Evolutionary conservation across 2,329 filamentous ascomycete species (phyloP).

Genomic region (Stylonectria norvegica): DNA sequence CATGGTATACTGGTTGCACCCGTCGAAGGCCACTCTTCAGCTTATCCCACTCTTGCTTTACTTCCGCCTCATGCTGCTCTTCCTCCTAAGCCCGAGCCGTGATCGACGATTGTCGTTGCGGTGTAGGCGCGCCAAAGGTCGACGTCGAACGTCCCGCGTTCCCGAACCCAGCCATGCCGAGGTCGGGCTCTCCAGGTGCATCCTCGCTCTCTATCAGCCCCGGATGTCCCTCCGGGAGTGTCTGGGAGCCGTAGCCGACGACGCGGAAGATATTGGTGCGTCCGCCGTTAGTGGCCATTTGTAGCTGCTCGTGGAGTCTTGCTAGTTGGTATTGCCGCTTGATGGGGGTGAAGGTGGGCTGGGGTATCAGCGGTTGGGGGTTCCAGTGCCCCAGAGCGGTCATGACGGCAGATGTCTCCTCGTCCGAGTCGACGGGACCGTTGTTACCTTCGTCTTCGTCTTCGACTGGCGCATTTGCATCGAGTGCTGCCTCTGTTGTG

Average conservation of each 20-base stretch:
- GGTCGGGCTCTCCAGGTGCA: constrained; percentile 56
- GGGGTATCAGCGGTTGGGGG: constrained; percentile 72
- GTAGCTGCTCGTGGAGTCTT: constrained; percentile 62
- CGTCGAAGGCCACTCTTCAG: no score
- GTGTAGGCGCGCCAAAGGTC: constrained; percentile 43
- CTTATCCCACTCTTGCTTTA: no score
- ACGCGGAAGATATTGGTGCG: constrained; percentile 64
- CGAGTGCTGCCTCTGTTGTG: constrained; percentile 77
- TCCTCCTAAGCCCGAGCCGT: constrained; percentile 45
- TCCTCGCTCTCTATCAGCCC: constrained; percentile 49
- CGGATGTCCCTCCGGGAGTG: constrained; percentile 48
- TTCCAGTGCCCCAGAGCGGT: constrained; percentile 69
- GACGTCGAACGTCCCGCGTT: constrained; percentile 36
- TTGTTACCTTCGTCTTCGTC: constrained; percentile 79
- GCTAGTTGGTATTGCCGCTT: constrained; percentile 61
- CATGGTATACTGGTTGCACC: no score
- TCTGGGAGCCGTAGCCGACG: constrained; percentile 54
- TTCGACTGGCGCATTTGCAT: constrained; percentile 86
- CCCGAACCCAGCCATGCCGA: constrained; percentile 37
- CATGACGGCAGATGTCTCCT: constrained; percentile 91
- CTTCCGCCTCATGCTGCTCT: no score
- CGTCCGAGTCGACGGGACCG: constrained; percentile 86
- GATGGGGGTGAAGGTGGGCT: constrained; percentile 59
- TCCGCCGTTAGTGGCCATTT: constrained; percentile 63
- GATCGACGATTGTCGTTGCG: constrained; percentile 46